Evolutionary conservation across 768 basidiomycete species (phyloP).

Genomic region (Hypholoma sublateritium): DNA sequence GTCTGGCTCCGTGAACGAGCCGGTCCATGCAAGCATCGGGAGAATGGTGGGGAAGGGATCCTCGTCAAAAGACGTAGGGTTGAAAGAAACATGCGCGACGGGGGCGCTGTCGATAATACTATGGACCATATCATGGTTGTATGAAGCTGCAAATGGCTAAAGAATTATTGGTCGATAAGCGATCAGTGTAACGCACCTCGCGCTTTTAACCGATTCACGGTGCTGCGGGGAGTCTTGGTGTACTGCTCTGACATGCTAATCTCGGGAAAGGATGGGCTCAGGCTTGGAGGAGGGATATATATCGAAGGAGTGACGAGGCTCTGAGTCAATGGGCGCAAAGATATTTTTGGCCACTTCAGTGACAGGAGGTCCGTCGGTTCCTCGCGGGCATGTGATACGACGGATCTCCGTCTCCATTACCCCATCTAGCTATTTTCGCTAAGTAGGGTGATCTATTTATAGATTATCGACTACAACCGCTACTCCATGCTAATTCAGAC

Average conservation of each 20-base stretch:
- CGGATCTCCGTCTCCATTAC: too few relatives aligned
- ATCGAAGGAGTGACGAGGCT: too few relatives aligned
- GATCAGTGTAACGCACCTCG: constrained; percentile 12
- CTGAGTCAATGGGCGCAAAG: too few relatives aligned
- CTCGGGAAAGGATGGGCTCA: too few relatives aligned
- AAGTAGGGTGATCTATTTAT: too few relatives aligned
- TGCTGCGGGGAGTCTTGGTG: constrained; percentile 15
- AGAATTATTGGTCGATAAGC: neutral
- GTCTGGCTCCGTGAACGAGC: constrained; percentile 12
- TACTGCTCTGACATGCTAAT: constrained; percentile 13
- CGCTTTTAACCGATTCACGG: constrained; percentile 20
- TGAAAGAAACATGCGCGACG: constrained; percentile 25
- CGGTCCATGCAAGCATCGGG: constrained; percentile 25
- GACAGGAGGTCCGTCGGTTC: too few relatives aligned
- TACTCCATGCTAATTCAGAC: too few relatives aligned
- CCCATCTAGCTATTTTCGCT: too few relatives aligned
- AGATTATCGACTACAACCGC: too few relatives aligned
- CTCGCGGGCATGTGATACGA: too few relatives aligned
- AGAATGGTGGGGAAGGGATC: constrained; percentile 28
- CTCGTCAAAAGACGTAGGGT: constrained; percentile 18
- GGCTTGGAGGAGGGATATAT: too few relatives aligned
- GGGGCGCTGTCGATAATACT: constrained; percentile 22
- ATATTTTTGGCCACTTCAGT: too few relatives aligned
- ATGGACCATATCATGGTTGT: constrained; percentile 24
- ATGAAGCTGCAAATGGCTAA: constrained; percentile 10